phyloP scores from a whole-genome alignment of 2,329 filamentous ascomycete species.

The Fusarium heterosporum region DNA sequence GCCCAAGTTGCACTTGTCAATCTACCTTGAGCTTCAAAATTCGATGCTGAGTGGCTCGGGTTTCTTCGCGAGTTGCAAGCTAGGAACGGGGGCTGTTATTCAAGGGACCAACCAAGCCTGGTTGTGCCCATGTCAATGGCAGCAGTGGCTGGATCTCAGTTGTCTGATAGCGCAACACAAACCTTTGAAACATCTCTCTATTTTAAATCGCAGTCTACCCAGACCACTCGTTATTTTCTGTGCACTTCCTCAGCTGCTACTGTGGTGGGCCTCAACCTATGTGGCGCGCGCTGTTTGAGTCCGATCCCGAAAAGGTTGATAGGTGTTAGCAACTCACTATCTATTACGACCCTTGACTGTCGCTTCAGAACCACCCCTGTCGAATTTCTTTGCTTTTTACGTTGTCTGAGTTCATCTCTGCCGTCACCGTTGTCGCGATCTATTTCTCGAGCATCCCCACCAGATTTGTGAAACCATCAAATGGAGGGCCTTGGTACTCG shows the following conservation, averaged over 20 bases:
- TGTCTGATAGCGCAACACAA: conserved; percentile 1
- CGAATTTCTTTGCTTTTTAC: conserved; percentile 31
- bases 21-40: not conserved
- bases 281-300: conserved; percentile 15
- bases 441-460: conserved; percentile 23
- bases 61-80: conserved; percentile 38
- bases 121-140: conserved; percentile 30
- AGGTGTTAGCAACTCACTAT: conserved; percentile 25
- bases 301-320: conserved; percentile 16
- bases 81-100: conserved; percentile 21
- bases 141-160: conserved; percentile 20
- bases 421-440: conserved; percentile 19
- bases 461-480: conserved; percentile 30
- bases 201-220: conserved; percentile 4
- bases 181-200: not conserved
- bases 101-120: conserved; percentile 9
- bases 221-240: conserved; percentile 1
- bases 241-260: conserved; percentile 4
- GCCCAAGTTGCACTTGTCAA: conserved; percentile 7
- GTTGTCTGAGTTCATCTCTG: conserved; percentile 19
- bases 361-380: conserved; percentile 37
- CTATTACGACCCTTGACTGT: conserved; percentile 17
- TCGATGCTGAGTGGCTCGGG: conserved; percentile 23
- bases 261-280: conserved; percentile 27
- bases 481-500: not conserved